Base-by-base conservation (phyloP, 75 land plant genomes). In the Pinus albicaulis region DNA sequence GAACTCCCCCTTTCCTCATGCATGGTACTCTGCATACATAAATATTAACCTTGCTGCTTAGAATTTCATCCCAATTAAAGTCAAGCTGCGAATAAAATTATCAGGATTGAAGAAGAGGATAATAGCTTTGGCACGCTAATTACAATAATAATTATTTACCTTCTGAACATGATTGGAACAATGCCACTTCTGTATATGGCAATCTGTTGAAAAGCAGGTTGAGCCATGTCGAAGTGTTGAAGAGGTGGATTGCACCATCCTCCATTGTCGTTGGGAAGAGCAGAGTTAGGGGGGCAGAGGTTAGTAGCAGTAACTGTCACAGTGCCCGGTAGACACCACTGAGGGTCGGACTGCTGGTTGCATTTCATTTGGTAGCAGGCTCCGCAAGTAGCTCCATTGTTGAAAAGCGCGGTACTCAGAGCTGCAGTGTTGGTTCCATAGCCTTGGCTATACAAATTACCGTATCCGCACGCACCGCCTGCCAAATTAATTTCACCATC, bases 401-500 rank as follows among this genome's bases (percentile, higher is more conserved):
- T 57, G 79, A 81, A 87, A 3, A 85, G 64, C 8, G 84, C 66
- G 1, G 80, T 57, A 66, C 89, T 87, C 7, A 87, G 79, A 5
- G 87, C 87, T 4, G 76, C 75, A 1, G 88, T 85, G 31, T 62
- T 53, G 1, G 75, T 15, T 41, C 83, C 83, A 41, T 87, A 85
- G 3, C 89, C 89, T 4, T 24, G 70, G 20, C 62, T 61, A 66
- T 56, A 77, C 71, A 78, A 56, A 70, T 84, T 72, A 16, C 73
- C 76, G 38, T 86, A 86, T 23, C 86, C 88, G 61, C 88, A 86
- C 20, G 88, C 86, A 13, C 84, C 86, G 15, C 80, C 80, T 77
- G 80, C 8, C 10, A 48, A 48, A 48, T 48, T 0, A 48, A 8
- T 48, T 48, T 48, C 11, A 48, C 10, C 1, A 48, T 48, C 52